Percentiles rank a stretch among this genome's conserved stretches.
phyloP scores from a whole-genome alignment of 2,329 filamentous ascomycete species.

The Scedosporium apiospermum region DNA sequence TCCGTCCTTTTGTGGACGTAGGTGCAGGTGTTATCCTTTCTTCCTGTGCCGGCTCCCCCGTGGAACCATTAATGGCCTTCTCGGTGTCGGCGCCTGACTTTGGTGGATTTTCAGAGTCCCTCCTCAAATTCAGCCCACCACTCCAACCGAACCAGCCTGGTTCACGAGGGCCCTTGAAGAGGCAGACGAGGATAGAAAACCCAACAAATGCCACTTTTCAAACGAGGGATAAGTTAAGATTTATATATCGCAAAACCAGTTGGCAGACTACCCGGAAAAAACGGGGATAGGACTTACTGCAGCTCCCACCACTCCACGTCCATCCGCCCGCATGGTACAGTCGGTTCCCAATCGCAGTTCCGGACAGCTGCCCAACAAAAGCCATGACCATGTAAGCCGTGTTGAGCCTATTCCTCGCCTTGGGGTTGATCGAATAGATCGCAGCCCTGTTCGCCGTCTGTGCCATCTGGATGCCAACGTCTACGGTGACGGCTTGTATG shows the following conservation, averaged over 20 bases:
- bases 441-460: conserved; percentile 64
- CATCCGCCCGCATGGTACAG: conserved; percentile 43
- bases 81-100: not conserved
- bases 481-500: conserved; percentile 60
- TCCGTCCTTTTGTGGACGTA: too few relatives aligned
- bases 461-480: conserved; percentile 62
- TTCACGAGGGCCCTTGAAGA: conserved; percentile 3
- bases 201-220: conserved; percentile 10
- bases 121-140: not conserved
- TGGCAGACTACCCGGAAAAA: not conserved
- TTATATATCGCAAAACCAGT: not conserved
- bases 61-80: not conserved
- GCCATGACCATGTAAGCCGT: conserved; percentile 72
- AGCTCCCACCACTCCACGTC: conserved; percentile 33
- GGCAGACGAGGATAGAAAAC: conserved; percentile 8
- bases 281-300: conserved; percentile 14
- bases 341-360: conserved; percentile 49
- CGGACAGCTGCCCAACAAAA: conserved; percentile 67
- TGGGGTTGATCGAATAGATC: conserved; percentile 63
- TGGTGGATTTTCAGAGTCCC: not conserved
- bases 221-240: not conserved
- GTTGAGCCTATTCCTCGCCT: conserved; percentile 65
- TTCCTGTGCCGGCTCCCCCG: not conserved
- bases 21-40: not conserved
- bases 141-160: conserved; percentile 7